Evolutionary conservation across 1,284 basidiomycete genomes (phyloP).

Genomic region (Kalmanozyma brasiliensis): DNA sequence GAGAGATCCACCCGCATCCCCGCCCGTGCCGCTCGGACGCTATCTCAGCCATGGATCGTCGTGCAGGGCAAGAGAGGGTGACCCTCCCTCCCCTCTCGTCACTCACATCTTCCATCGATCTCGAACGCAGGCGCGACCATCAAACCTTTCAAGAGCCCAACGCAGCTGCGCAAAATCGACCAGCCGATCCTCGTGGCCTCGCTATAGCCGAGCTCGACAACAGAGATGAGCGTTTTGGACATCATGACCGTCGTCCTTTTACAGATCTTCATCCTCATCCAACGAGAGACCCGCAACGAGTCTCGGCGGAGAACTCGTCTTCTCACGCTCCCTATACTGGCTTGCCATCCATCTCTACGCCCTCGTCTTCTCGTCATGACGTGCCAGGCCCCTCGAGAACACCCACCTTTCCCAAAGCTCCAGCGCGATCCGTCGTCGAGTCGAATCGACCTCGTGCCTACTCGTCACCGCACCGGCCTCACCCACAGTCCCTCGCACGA

Average conservation of each 20-base stretch:
- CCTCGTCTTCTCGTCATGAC: background rate
- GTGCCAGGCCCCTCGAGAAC: background rate
- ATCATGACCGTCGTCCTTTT: too few relatives aligned
- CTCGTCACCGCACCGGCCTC: constrained; percentile 28
- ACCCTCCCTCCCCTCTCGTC: constrained; percentile 38
- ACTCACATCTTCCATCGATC: constrained; percentile 31
- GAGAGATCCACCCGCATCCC: background rate
- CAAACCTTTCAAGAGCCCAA: background rate
- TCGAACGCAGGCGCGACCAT: constrained; percentile 11
- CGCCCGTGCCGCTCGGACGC: background rate
- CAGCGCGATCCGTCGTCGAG: constrained; percentile 9
- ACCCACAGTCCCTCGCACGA: constrained; percentile 7
- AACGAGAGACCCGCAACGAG: background rate
- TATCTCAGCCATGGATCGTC: constrained; percentile 15
- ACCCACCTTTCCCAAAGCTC: background rate
- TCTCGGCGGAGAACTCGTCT: constrained; percentile 2
- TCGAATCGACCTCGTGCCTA: constrained; percentile 23
- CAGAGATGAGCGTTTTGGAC: background rate
- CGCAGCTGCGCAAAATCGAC: background rate
- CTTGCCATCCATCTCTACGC: background rate
- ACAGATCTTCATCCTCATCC: too few relatives aligned
- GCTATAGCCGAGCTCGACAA: background rate
- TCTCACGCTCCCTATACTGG: background rate
- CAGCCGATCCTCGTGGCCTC: background rate
- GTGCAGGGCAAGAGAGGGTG: constrained; percentile 14